A percentile compares a stretch with the other conserved stretches of the same genome.
phyloP scores from a whole-genome alignment of 371 early-diverging fungal species.

The Parasitella parasitica region DNA sequence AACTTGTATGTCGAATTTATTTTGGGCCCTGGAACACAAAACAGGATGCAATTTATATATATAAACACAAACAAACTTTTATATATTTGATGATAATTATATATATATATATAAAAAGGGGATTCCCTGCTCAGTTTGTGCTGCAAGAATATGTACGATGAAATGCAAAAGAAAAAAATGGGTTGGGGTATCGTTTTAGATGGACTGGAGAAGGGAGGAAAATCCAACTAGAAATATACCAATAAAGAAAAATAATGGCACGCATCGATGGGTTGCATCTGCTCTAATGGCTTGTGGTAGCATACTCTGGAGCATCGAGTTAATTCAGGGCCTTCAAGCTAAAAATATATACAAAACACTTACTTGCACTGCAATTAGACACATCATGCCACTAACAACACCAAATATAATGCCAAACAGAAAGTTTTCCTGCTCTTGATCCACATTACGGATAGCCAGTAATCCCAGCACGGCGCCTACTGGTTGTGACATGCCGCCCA shows the following conservation, averaged over 20 bases:
- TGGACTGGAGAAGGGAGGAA: conserved; percentile 33
- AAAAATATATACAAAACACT: too few species aligned
- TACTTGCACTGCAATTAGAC: conserved; percentile 54
- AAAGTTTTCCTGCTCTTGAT: conserved; percentile 37
- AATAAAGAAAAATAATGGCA: conserved; percentile 50
- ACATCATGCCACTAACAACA: conserved; percentile 72
- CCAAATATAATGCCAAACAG: conserved; percentile 56
- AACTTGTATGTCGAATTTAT: background rate
- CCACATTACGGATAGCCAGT: conserved; percentile 42
- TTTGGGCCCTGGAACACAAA: background rate
- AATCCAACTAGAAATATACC: conserved; percentile 53
- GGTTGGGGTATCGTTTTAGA: conserved; percentile 2
- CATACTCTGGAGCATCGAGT: conserved; percentile 47
- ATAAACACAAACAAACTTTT: background rate
- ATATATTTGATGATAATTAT: background rate
- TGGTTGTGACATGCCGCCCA: conserved; percentile 72
- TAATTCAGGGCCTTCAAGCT: too few species aligned
- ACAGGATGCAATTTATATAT: background rate
- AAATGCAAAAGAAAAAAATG: conserved; percentile 5
- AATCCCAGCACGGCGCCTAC: conserved; percentile 63
- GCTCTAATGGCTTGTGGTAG: conserved; percentile 56
- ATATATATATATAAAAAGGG: too few species aligned
- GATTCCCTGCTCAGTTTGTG: too few species aligned
- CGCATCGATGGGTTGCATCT: conserved; percentile 38
- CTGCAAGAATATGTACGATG: conserved; percentile 17